phyloP scores from a whole-genome alignment of 352 stramenopile species.

The Globisporangium cystogenes region DNA sequence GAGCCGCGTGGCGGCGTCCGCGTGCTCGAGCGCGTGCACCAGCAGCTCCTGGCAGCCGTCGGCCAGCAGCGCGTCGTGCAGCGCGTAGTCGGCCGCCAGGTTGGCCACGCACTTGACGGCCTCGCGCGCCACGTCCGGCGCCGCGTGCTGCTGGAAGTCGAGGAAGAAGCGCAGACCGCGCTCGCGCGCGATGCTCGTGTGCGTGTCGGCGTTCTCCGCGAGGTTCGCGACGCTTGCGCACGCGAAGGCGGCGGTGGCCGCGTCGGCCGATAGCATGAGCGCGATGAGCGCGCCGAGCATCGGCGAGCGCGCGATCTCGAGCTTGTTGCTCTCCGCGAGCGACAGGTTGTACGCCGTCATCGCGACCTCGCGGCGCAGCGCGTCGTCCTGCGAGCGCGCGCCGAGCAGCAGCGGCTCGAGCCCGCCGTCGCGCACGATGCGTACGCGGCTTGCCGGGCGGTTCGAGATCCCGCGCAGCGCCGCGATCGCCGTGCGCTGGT shows the following conservation, averaged over 20 bases:
- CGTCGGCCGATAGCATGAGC: constrained; percentile 82
- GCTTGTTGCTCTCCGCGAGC: constrained; percentile 94
- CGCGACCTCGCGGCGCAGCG: constrained; percentile 85
- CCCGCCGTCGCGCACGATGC: constrained; percentile 88
- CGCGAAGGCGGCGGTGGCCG: constrained; percentile 57
- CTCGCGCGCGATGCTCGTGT: constrained; percentile 70
- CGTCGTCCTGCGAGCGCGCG: constrained; percentile 53
- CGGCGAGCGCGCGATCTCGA: constrained; percentile 83
- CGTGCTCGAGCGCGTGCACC: constrained; percentile 49
- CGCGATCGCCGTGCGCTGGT: constrained; percentile 90
- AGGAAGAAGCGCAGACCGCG: constrained; percentile 78
- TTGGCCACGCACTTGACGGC: constrained; percentile 76
- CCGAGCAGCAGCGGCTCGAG: constrained; percentile 87
- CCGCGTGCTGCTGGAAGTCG: constrained; percentile 40
- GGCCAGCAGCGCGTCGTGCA: constrained; percentile 81
- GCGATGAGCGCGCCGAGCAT: constrained; percentile 77
- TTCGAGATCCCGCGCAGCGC: constrained; percentile 89
- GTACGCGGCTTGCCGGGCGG: constrained; percentile 72
- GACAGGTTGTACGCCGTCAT: constrained; percentile 90
- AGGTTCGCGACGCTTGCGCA: constrained; percentile 90
- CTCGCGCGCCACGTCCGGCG: constrained; percentile 40
- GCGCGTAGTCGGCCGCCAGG: constrained; percentile 71
- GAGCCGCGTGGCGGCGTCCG: constrained; percentile 62
- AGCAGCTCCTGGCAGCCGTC: constrained; percentile 83
- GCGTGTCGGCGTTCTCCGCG: constrained; percentile 89